Conservation (phyloP, 306 rosid species). For the Sesbania bispinosa region DNA sequence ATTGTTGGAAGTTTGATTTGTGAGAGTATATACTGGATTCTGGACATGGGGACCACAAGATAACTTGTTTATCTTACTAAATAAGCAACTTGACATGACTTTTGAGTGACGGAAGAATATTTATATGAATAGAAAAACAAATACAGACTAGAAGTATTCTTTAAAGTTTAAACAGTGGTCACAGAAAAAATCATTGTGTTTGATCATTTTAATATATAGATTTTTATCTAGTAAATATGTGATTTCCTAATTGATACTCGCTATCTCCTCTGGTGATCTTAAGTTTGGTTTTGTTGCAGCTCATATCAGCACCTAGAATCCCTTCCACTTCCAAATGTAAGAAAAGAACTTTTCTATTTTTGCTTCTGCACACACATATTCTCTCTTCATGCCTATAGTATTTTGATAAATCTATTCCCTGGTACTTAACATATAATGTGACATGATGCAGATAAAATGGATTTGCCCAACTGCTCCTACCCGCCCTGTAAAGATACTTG, state of each 20-base stretch:
- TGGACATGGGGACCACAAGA: slow-evolving; percentile 26
- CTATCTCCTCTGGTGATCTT: not conserved
- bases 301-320: slow-evolving; percentile 82
- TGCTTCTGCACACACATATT: slow-evolving; percentile 3
- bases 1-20: slow-evolving; percentile 27
- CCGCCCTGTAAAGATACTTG: slow-evolving; percentile 73
- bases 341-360: slow-evolving; percentile 18
- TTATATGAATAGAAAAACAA: not conserved
- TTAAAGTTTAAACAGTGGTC: not conserved
- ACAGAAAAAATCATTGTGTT: not conserved
- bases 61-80: slow-evolving; percentile 27
- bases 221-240: not conserved
- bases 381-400: too few species aligned
- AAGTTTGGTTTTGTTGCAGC: slow-evolving; percentile 50
- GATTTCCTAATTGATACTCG: slow-evolving; percentile 11
- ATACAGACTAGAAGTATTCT: not conserved
- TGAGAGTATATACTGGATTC: slow-evolving; percentile 42
- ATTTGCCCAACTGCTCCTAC: slow-evolving; percentile 96
- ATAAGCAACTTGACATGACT: slow-evolving; percentile 28
- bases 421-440: not conserved
- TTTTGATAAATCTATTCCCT: not conserved
- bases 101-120: slow-evolving; percentile 33
- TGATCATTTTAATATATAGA: not conserved
- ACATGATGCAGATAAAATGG: slow-evolving; percentile 77
- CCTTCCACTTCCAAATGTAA: slow-evolving; percentile 86